Conservation (phyloP, 805 yeast species). For the Wickerhamiella nectarea region DNA sequence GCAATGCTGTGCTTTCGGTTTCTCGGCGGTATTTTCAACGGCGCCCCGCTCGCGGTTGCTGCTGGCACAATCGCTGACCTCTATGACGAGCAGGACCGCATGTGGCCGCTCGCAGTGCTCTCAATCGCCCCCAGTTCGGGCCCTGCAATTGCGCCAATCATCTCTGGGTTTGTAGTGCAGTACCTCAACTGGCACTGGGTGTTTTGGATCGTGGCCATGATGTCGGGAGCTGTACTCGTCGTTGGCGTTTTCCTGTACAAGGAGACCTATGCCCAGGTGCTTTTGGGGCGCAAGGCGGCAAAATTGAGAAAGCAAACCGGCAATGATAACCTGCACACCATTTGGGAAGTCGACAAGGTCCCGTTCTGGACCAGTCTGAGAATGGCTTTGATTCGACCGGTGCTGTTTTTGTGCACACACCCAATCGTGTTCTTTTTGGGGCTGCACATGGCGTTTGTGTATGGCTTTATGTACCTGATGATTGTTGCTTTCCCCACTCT, state of each 20-base stretch:
- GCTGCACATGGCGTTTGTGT: slow-evolving; percentile 47
- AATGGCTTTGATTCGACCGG: slow-evolving; percentile 45
- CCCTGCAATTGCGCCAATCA: slow-evolving; percentile 36
- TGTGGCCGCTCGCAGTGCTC: slow-evolving; percentile 42
- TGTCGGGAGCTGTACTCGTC: slow-evolving; percentile 37
- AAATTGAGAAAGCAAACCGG: slow-evolving; percentile 40
- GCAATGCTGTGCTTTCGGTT: slow-evolving; percentile 48
- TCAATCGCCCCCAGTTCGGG: slow-evolving; percentile 49
- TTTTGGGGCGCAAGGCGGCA: slow-evolving; percentile 36
- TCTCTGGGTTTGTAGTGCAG: slow-evolving; percentile 43
- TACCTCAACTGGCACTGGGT: slow-evolving; percentile 49
- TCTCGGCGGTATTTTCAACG: slow-evolving; percentile 53
- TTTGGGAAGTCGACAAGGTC: slow-evolving; percentile 33
- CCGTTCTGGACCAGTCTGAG: slow-evolving; percentile 17
- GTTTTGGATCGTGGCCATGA: slow-evolving; percentile 42
- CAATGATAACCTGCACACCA: slow-evolving; percentile 42
- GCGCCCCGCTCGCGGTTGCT: slow-evolving; percentile 55
- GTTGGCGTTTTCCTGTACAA: slow-evolving; percentile 33
- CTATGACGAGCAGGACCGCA: slow-evolving; percentile 38
- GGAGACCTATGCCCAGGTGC: slow-evolving; percentile 48
- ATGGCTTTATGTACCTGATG: slow-evolving; percentile 53
- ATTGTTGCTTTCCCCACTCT: slow-evolving; percentile 46
- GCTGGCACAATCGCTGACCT: slow-evolving; percentile 57
- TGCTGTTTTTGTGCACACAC: slow-evolving; percentile 38
- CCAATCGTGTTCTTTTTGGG: slow-evolving; percentile 57